A percentile compares a stretch with the other conserved stretches of the same genome.
Evolutionary conservation across 2,329 filamentous ascomycete species (phyloP).

Genomic region (Corniculantispora saksenae): DNA sequence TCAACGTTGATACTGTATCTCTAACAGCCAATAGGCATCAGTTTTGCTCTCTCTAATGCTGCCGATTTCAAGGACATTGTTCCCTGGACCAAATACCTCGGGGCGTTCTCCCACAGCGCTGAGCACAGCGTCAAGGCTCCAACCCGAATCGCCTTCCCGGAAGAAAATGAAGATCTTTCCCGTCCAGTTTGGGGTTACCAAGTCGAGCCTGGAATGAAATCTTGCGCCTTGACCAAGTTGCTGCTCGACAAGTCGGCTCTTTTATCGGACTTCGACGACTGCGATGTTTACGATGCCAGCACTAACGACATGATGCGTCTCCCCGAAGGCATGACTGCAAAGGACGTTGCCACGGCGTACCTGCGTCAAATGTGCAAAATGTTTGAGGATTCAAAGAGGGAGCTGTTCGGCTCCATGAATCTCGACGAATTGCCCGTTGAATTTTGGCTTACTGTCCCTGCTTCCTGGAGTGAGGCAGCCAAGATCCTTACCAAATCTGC

Average conservation of each 20-base stretch:
- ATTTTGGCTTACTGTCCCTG: slow-evolving; percentile 22
- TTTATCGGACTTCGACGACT: slow-evolving; percentile 5
- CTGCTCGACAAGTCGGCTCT: neutral
- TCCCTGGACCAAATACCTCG: slow-evolving; percentile 24
- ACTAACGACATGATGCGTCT: neutral
- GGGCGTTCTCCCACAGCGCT: slow-evolving; percentile 18
- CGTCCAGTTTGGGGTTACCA: neutral
- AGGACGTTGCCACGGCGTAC: neutral
- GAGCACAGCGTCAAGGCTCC: slow-evolving; percentile 26
- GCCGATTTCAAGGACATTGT: slow-evolving; percentile 23
- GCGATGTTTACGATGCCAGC: neutral
- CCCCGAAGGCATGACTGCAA: neutral
- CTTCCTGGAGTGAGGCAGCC: slow-evolving; percentile 20
- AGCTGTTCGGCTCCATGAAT: slow-evolving; percentile 8
- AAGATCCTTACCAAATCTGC: slow-evolving; percentile 20
- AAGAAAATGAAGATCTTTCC: slow-evolving; percentile 21
- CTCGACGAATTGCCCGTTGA: slow-evolving; percentile 14
- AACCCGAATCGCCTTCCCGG: slow-evolving; percentile 19
- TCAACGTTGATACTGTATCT: neutral
- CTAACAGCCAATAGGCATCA: neutral
- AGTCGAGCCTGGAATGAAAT: neutral
- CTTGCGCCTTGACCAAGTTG: neutral
- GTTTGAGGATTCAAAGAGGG: neutral
- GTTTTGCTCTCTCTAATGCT: slow-evolving; percentile 24
- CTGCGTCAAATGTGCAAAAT: neutral